Evolutionary conservation across 495 filamentous ascomycete genomes (phyloP).

Genomic region (Lophiotrema nucula): DNA sequence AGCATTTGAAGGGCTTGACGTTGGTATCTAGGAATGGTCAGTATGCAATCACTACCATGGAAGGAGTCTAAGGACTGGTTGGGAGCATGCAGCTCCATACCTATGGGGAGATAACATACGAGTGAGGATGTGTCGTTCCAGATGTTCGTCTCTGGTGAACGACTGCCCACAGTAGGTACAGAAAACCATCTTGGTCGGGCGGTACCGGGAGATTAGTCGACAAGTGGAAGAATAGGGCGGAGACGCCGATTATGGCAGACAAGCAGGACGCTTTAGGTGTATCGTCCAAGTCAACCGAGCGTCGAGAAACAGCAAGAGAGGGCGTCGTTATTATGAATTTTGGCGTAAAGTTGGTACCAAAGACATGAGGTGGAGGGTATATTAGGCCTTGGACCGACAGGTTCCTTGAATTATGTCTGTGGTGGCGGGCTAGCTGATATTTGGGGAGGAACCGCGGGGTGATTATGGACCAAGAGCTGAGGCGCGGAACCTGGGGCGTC

Average conservation of each 20-base stretch:
- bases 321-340: constrained; percentile 3
- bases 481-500: neutral
- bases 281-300: neutral
- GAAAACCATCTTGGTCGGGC: constrained; percentile 50
- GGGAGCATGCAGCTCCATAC: too few species aligned
- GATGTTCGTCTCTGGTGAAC: constrained; percentile 66
- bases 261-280: too few species aligned
- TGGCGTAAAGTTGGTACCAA: constrained; percentile 18
- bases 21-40: constrained; percentile 54
- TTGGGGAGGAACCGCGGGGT: constrained; percentile 18
- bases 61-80: too few species aligned
- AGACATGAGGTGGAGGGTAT: constrained; percentile 23
- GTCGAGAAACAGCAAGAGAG: neutral
- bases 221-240: too few species aligned
- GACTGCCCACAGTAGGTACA: constrained; percentile 63
- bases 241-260: too few species aligned
- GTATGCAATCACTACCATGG: too few species aligned
- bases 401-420: neutral
- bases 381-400: neutral
- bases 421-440: constrained; percentile 14
- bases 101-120: constrained; percentile 55
- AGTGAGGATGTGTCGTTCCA: constrained; percentile 60
- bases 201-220: neutral
- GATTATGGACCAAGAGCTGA: neutral
- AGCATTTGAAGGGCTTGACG: constrained; percentile 62